Base-by-base conservation (phyloP, 106 monocot species). In the Platanthera guangdongensis region DNA sequence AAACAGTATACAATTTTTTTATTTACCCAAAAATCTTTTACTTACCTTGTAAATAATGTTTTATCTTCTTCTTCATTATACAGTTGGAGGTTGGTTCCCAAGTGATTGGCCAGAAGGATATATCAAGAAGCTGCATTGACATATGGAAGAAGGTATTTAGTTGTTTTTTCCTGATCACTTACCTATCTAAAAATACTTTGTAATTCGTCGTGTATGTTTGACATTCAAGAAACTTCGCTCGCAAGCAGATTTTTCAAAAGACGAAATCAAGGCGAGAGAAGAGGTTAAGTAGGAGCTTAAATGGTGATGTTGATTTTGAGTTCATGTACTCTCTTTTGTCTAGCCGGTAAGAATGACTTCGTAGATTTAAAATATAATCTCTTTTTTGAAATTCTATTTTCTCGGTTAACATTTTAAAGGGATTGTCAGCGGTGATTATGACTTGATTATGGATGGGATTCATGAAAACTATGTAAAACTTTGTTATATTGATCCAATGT, bases 391-490 rank as follows among this genome's bases (percentile, higher is more conserved):
- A 47, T 70, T 64, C 11, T 70, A 14, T 70, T 47, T 72, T 51
- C 8, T 19, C 18, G 6, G 21, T 68, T 74, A 9, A 64, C 62
- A 72, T 73, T 72, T 39, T 78, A 63, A 48, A 25, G 75, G 13
- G 80, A 51, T 64, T 78, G 77, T 39, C 87, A 99, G 97, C 79
- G 97, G 94, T 83, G 94, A 99, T 74, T 90, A 99, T 82, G 97
- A 94, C 73, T 79, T 99, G 83, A 94, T 89, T n/a, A 88, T 99
- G 87, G 93, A 94, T 79, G 97, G 94, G n/a, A 92, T 99, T 78
- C 86, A 94, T 77, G 97, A 99, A 81, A 99, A 99, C 78, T 87
- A 91, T 82, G 78, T 93, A 53, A 79, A 79, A 16, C 78, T 99
- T 32, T 80, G 84, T 75, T 99, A 94, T 88, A 94, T 92, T 76